These are phyloP conservation scores for Chlamydomonas sp. DNA, from an alignment of 139 green algal genomes.

Conservation along the genomic window DNA sequence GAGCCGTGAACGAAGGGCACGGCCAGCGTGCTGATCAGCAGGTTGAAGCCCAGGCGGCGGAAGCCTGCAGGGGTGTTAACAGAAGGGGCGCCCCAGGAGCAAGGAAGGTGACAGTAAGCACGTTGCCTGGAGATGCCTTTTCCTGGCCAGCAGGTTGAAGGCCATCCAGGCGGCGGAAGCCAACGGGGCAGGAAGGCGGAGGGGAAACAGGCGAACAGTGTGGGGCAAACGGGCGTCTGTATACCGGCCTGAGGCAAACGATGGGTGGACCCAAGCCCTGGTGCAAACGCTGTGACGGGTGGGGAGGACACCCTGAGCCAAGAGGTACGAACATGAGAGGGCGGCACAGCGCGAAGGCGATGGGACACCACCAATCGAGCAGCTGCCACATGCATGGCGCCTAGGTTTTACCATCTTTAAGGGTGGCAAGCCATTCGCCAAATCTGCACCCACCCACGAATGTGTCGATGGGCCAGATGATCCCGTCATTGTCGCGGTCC, in stretches of 20 bases:
- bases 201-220: not conserved
- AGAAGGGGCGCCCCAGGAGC: too few species aligned
- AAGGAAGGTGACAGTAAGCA: too few species aligned
- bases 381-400: too few species aligned
- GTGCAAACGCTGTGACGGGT: too few species aligned
- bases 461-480: slow-evolving; percentile 68
- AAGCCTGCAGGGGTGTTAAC: slow-evolving; percentile 57
- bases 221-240: not conserved
- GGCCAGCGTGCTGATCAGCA: slow-evolving; percentile 58
- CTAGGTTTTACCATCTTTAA: too few species aligned
- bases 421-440: not conserved
- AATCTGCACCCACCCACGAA: slow-evolving; percentile 41
- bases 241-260: too few species aligned
- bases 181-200: too few species aligned
- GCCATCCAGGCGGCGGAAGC: too few species aligned
- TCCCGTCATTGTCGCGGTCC: slow-evolving; percentile 56
- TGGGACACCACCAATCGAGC: too few species aligned
- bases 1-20: slow-evolving; percentile 74
- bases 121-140: too few species aligned
- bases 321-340: not conserved
- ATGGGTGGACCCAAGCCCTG: not conserved
- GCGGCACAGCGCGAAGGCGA: not conserved
- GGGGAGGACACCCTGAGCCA: too few species aligned
- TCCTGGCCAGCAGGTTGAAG: too few species aligned
- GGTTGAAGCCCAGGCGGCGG: slow-evolving; percentile 67